Evolutionary conservation across 2,329 filamentous ascomycete genomes (phyloP).

Genomic region (Escovopsis sp.): DNA sequence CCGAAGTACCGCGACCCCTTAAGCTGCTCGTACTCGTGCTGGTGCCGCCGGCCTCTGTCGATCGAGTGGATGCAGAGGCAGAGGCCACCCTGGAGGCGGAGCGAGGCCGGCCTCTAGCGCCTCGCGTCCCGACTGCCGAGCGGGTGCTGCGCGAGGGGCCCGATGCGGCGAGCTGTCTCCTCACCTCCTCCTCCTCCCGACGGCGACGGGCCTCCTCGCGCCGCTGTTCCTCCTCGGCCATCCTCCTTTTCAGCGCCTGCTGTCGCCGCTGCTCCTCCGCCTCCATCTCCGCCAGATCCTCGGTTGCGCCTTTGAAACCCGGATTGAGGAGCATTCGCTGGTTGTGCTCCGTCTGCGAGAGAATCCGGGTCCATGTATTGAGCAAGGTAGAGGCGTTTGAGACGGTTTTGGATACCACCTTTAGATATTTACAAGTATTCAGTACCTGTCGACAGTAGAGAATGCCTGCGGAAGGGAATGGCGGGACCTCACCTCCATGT

Average conservation of each 20-base stretch:
- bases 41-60: conserved; percentile 8
- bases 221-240: conserved; percentile 63
- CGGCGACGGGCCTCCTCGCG: conserved; percentile 54
- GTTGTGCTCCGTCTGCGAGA: conserved; percentile 95
- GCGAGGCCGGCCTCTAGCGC: conserved; percentile 12
- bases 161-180: conserved; percentile 15
- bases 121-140: conserved; percentile 6
- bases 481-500: conserved; percentile 51
- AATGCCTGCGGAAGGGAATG: too few relatives aligned
- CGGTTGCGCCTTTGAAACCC: conserved; percentile 74
- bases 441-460: too few relatives aligned
- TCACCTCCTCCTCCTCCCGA: conserved; percentile 45
- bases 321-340: conserved; percentile 82
- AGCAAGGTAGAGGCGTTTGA: conserved; percentile 76
- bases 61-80: conserved; percentile 11
- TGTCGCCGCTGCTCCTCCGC: conserved; percentile 60
- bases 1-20: conserved; percentile 19
- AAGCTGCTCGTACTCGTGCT: conserved; percentile 13
- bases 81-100: conserved; percentile 11
- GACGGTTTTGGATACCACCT: conserved; percentile 75
- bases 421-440: too few relatives aligned
- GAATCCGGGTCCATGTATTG: conserved; percentile 89
- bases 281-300: conserved; percentile 78
- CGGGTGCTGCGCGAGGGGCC: conserved; percentile 16
- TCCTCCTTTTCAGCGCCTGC: conserved; percentile 62